Percentiles rank a stretch among this genome's conserved stretches.
These are phyloP conservation scores for Trametes gibbosa DNA, from an alignment of 768 basidiomycete genomes.

Conservation along the genomic window DNA sequence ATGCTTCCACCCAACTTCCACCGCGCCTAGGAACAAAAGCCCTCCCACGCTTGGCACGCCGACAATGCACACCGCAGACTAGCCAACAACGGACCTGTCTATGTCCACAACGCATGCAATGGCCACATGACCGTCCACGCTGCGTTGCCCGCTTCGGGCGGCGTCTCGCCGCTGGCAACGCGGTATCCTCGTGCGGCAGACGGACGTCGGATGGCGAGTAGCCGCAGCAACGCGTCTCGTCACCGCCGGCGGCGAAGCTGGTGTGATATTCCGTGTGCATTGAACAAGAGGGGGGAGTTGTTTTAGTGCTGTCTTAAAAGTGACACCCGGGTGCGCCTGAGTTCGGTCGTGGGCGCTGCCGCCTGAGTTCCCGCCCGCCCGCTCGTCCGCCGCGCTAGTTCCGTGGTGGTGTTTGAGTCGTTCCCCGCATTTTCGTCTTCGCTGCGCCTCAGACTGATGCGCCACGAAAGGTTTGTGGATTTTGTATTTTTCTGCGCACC, in stretches of 20 bases:
- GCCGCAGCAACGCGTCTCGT: background rate
- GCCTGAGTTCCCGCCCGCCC: too few relatives aligned
- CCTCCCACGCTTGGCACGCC: constrained; percentile 5
- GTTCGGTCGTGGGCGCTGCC: background rate
- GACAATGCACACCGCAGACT: constrained; percentile 15
- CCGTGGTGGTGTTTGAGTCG: too few relatives aligned
- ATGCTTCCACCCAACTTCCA: background rate
- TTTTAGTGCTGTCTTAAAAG: background rate
- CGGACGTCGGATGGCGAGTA: background rate
- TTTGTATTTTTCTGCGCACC: too few relatives aligned
- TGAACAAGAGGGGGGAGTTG: background rate
- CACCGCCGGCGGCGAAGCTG: background rate
- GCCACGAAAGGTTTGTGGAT: too few relatives aligned
- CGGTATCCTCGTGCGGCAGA: background rate
- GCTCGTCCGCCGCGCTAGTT: too few relatives aligned
- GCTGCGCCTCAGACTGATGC: background rate
- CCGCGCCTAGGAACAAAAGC: constrained; percentile 5
- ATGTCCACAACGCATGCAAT: background rate
- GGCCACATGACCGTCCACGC: constrained; percentile 3
- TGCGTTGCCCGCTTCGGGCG: background rate
- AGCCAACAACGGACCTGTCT: constrained; percentile 8
- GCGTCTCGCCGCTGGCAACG: constrained; percentile 1
- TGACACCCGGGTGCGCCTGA: background rate
- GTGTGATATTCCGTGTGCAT: background rate
- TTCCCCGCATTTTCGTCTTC: too few relatives aligned